Base-by-base conservation (phyloP, 768 basidiomycete species). In the Boletus pseudo-olivaceus region DNA sequence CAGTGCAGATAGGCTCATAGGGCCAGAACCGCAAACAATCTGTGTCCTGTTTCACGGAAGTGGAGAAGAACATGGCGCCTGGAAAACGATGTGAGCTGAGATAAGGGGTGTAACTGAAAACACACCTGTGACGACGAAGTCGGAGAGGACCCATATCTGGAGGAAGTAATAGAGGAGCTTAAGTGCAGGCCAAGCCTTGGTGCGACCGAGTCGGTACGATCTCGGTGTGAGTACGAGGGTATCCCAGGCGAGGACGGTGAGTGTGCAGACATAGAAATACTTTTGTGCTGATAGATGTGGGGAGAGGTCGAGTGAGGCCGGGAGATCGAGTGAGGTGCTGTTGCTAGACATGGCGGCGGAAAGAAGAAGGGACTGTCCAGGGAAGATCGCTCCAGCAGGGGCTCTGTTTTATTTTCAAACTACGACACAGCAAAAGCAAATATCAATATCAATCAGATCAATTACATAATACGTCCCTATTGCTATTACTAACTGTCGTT, bases 231-330 rank as follows among this genome's bases (percentile, higher is more conserved):
- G 80, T 34, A 93, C 90, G 62, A 93, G 83, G 34, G 90, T 85
- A 63, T 93, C 90, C 90, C 91, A 93, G 7, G 90, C 90, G 0
- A 90, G 87, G 52, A 93, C 88, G 50, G 90, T 93, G 58, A 93
- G 82, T 0, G 90, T 90, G 75, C 90, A 93, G 59, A 93, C 91
- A 44, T 89, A 82, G 67, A 93, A 91, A 63, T 93, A 93, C 71
- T 93, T 92, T 78, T 92, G 90, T 0, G 90, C 90, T 30, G 81
- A 82, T 34, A 93, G 78, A 67, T 90, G 90, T 2, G 90, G 80
- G 0, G 90, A 80, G 6, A 92, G 81, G 60, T 87, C 75, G 65
- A 93, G 83, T 23, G 83, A 88, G 50, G 76, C 69, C 17, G 90
- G 90, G 8, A 92, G 68, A 0, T 14, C 12, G 2, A 42, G 5